phyloP scores from a whole-genome alignment of 2,329 filamentous ascomycete genomes.

The Anthostomella pinea region DNA sequence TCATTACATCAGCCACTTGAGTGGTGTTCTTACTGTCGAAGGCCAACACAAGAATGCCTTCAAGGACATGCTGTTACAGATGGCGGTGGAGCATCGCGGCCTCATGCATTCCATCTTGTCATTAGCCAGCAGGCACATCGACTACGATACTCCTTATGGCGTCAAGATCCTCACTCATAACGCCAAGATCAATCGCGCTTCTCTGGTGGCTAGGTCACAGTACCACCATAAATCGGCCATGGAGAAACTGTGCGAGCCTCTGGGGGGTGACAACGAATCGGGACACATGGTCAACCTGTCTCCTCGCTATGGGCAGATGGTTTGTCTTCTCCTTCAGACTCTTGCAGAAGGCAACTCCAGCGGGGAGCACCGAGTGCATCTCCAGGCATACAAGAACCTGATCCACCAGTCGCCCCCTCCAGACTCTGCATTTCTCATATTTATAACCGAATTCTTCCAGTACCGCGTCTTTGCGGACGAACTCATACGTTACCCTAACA shows the following conservation, averaged over 20 bases:
- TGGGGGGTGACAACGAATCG: constrained; percentile 40
- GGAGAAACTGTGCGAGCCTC: constrained; percentile 48
- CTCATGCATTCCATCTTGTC: constrained; percentile 90
- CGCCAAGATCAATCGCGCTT: constrained; percentile 43
- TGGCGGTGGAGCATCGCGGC: constrained; percentile 75
- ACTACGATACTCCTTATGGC: constrained; percentile 57
- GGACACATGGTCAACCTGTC: constrained; percentile 47
- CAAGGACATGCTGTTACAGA: constrained; percentile 76
- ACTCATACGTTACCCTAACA: constrained; percentile 49
- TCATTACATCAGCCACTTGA: constrained; percentile 78
- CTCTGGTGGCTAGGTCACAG: constrained; percentile 49
- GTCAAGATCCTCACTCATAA: constrained; percentile 49
- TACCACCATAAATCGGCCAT: constrained; percentile 56
- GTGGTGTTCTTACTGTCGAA: constrained; percentile 77
- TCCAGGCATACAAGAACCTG: constrained; percentile 71
- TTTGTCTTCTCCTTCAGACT: constrained; percentile 58
- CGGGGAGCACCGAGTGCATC: constrained; percentile 76
- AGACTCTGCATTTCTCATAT: constrained; percentile 62
- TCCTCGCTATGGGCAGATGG: constrained; percentile 60
- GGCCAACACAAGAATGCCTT: constrained; percentile 81
- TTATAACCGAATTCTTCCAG: constrained; percentile 76
- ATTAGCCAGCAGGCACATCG: constrained; percentile 74
- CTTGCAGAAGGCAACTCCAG: constrained; percentile 53
- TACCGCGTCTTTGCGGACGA: constrained; percentile 73
- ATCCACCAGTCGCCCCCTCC: constrained; percentile 60